Base-by-base conservation (phyloP, 352 stramenopile species). In the Achlya hypogyna region DNA sequence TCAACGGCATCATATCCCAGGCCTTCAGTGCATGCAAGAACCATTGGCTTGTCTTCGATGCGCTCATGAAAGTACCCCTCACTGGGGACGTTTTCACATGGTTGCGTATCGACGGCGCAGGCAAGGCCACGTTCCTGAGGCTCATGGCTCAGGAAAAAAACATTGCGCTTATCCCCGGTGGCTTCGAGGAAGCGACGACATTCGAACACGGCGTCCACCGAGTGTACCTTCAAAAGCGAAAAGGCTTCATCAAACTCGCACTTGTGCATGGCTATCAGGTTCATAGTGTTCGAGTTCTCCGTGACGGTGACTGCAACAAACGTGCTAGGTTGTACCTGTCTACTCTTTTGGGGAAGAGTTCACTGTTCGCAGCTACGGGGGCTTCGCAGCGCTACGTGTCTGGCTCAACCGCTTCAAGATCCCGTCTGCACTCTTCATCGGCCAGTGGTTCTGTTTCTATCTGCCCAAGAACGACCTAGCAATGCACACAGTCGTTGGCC, bases 111-210 rank as follows among this genome's bases (percentile, higher is more conserved):
- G 75, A 74, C 45, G 75, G 73, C 52, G 75, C 81, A 23, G 70
- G 42, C 51, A 89, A 85, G 72, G 5, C 35, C 0, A 82, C 58
- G 16, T 84, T 91, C 56, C 60, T 72, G 4, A 43, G 32, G 5
- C 72, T 89, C 51, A 87, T 89, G 78, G 56, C 42, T 9, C 72
- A 74, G 0, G 73, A 74, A 0, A 70, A 82, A 35, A 94, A 90
- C 70, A 25, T 93, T 65, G 82, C 72, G n/a, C 71, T 98, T 23
- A 71, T 95, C 20, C 91, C 93, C 0, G 93, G 94, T 14, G 94
- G 94, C 18, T 97, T 98, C 64, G 89, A 98, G 71, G 94, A 98
- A 75, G 92, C 91, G 5, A 97, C 93, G 22, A 68, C 98, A 8
- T 96, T 81, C 53, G 72, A 81, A 49, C 76, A 78, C 12, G 78